phyloP scores from a whole-genome alignment of 1,284 basidiomycete species.

The Peniophora sp. region DNA sequence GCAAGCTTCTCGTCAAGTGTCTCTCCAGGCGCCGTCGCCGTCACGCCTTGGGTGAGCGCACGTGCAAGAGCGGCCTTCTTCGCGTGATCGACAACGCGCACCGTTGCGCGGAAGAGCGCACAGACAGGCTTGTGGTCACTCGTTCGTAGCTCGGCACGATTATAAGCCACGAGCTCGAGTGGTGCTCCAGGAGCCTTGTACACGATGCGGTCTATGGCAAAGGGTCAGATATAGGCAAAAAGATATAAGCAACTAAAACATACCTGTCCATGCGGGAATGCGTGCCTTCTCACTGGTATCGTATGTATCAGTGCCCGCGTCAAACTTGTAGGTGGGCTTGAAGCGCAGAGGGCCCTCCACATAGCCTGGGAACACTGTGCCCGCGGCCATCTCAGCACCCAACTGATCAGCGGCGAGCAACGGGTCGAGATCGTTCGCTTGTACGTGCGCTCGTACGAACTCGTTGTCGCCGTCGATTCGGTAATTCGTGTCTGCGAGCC shows the following conservation, averaged over 20 bases:
- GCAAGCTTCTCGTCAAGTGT: constrained; percentile 68
- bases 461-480: constrained; percentile 85
- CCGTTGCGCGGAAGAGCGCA: constrained; percentile 71
- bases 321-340: constrained; percentile 85
- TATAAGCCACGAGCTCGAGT: constrained; percentile 60
- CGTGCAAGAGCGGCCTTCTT: constrained; percentile 70
- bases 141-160: constrained; percentile 73
- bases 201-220: constrained; percentile 74
- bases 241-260: constrained; percentile 11
- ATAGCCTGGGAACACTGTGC: constrained; percentile 76
- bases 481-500: constrained; percentile 96
- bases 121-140: constrained; percentile 97
- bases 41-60: constrained; percentile 57
- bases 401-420: constrained; percentile 85
- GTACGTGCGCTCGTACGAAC: constrained; percentile 60
- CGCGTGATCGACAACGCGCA: constrained; percentile 71
- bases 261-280: constrained; percentile 96
- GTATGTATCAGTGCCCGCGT: constrained; percentile 78
- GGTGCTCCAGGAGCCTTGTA: constrained; percentile 55
- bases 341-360: constrained; percentile 87
- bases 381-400: constrained; percentile 51
- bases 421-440: constrained; percentile 59
- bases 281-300: constrained; percentile 96
- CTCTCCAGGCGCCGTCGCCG: constrained; percentile 52
- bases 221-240: background rate